Percentiles rank a stretch among this genome's conserved stretches.
Conservation (phyloP, 164 flowering plant genomes). For the Nymphaea colorata region DNA sequence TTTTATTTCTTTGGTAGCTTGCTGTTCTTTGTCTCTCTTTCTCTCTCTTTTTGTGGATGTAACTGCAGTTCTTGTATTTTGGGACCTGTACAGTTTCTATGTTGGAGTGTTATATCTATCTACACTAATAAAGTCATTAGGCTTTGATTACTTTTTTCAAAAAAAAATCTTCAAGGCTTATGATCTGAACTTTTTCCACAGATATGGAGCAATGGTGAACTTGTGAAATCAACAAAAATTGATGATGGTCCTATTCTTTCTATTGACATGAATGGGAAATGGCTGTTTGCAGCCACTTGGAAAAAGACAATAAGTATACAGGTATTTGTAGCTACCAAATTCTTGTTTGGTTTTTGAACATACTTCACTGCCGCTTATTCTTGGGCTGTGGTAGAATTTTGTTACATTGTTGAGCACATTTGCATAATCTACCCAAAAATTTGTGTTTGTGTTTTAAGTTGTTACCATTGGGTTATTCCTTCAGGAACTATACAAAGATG, state of each 20-base stretch:
- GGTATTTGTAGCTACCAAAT: slow-evolving; percentile 23
- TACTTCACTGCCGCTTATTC: neutral
- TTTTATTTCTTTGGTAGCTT: too few relatives aligned
- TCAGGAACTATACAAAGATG: slow-evolving; percentile 54
- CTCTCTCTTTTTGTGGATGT: too few relatives aligned
- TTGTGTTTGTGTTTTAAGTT: neutral
- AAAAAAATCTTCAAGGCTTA: neutral
- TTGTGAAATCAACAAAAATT: slow-evolving; percentile 26
- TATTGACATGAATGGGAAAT: slow-evolving; percentile 38
- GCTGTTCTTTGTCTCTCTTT: too few relatives aligned
- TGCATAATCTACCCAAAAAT: neutral
- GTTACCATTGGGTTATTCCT: neutral
- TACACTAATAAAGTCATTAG: neutral
- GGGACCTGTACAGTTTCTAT: too few relatives aligned
- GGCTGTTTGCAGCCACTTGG: slow-evolving; percentile 80
- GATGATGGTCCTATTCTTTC: slow-evolving; percentile 56
- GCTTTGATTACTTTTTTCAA: neutral
- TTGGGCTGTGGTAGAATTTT: neutral
- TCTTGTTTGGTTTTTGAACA: neutral
- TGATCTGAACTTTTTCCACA: slow-evolving; percentile 12
- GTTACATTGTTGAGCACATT: neutral
- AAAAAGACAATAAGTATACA: slow-evolving; percentile 53
- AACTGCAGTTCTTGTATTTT: too few relatives aligned
- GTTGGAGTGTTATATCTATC: neutral
- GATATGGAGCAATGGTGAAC: slow-evolving; percentile 70